phyloP scores from a whole-genome alignment of 352 stramenopile species.

The Phytopythium delawarense region DNA sequence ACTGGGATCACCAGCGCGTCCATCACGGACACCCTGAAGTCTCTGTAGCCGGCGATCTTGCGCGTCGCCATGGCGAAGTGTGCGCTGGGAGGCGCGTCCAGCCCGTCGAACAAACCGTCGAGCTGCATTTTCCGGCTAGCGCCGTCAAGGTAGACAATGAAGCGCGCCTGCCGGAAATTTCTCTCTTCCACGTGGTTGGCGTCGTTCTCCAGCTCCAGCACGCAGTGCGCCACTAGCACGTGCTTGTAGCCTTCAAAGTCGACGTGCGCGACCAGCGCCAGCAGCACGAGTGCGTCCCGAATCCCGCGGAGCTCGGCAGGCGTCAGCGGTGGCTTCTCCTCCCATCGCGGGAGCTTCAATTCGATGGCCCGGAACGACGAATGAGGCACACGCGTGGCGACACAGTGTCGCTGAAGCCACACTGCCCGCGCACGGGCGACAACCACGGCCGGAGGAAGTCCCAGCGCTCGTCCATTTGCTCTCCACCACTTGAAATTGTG shows the following conservation, averaged over 20 bases:
- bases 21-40: too few relatives aligned
- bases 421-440: neutral
- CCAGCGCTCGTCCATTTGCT: too few relatives aligned
- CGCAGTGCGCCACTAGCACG: neutral
- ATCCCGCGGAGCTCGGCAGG: neutral
- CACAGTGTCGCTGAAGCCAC: neutral
- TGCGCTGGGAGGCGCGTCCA: too few relatives aligned
- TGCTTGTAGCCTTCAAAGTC: neutral
- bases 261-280: neutral
- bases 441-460: neutral
- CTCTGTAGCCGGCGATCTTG: too few relatives aligned
- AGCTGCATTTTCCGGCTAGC: neutral
- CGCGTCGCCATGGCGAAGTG: too few relatives aligned
- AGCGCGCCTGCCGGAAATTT: neutral
- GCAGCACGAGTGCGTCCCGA: neutral
- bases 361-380: neutral
- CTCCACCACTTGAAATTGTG: too few relatives aligned
- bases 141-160: neutral
- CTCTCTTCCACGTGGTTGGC: neutral
- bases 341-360: neutral
- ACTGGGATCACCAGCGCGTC: too few relatives aligned
- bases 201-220: neutral
- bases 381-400: neutral
- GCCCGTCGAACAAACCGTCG: too few relatives aligned
- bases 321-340: neutral